Base-by-base conservation (phyloP, 805 yeast genomes). In the Kodamaea kakaduensis region DNA sequence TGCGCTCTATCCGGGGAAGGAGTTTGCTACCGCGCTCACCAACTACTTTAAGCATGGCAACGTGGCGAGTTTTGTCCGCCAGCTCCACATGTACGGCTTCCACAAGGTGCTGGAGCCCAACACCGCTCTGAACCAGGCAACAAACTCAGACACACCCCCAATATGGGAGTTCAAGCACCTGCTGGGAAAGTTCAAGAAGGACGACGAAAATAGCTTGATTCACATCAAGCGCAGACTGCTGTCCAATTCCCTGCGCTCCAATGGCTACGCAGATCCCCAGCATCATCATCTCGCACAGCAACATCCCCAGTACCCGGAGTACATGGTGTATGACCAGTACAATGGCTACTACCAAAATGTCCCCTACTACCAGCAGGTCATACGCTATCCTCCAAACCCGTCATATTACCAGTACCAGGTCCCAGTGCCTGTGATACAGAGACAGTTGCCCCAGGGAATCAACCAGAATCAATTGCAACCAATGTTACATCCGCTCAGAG, bases 71-170 rank as follows among this genome's bases (percentile, higher is more conserved):
- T 90, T 90, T 64, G 96, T 90, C 22, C 76, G 97, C 31, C 97
- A 90, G 60, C 67, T 89, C 30, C 95, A 90, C 65, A 90, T 89
- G 97, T 88, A 88, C 56, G 96, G 96, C 1, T 88, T 89, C 64
- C 96, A 89, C 59, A 88, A 89, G 61, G 80, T 84, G 6, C 74
- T 64, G 42, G 78, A 74, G 41, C 68, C 67, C 12, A 40, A 36
- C 35, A 38, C 33, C 32, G 22, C 35, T 25, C 25, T 19, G 22
- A 12, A 12, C 5, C 21, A 33, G 26, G 31, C 29, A n/a, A 31
- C 23, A 22, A 50, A 44, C 34, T 50, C 50, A 27, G 58, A 53
- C 25, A 20, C 39, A 18, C 48, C 58, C 5, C 63, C 69, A 7
- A 59, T 74, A 4, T 75, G 80, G 80, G 80, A 75, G 48, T 75